Base-by-base conservation (phyloP, 2,329 filamentous ascomycete species). In the Aspergillus carbonarius region DNA sequence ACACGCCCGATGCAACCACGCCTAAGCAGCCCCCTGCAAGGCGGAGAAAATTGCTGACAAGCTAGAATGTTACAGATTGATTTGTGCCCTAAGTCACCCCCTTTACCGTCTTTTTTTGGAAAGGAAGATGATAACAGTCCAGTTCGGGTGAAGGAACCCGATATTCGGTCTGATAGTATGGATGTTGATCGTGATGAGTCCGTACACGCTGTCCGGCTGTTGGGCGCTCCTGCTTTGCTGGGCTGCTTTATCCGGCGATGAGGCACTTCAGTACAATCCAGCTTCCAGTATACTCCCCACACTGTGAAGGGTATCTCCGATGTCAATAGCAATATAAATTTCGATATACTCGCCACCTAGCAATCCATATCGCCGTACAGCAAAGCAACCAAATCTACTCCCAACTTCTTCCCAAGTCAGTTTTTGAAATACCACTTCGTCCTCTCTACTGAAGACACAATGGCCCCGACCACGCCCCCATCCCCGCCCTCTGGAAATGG, bases 261-360 rank as follows among this genome's bases (percentile, higher is more conserved):
- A 44, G 40, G 40, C 40, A 27, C 35, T 7, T 12, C 10, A 9
- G 4, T 12, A 20, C 2, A 12, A 20, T 6, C 4, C 10, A 32
- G 17, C 10, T 4, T 20, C 18, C 10, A 8, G 39, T 5, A 12
- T 5, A 42, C 20, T 3, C 17, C 12, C 30, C 5, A 18, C 0
- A 12, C 17, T 6, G 9, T 1, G 1, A 2, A 5, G 0, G 6
- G 1, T n/a, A 12, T 20, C 5, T 13, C 17, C 18, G 17, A 10
- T 9, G 1, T n/a, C 1, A 5, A 13, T 18, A 1, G 4, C 17
- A 20, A 42, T 42, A 42, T 20, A 42, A 2, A 2, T 18, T 9
- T 9, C 8, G 7, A 10, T 18, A 20, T 4, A 2, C 5, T 10
- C 9, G 18, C 39, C 39, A 18, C 10, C 2, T 2, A 32, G 9